Conservation (phyloP, 345 rosid genomes). For the Pistacia vera region DNA sequence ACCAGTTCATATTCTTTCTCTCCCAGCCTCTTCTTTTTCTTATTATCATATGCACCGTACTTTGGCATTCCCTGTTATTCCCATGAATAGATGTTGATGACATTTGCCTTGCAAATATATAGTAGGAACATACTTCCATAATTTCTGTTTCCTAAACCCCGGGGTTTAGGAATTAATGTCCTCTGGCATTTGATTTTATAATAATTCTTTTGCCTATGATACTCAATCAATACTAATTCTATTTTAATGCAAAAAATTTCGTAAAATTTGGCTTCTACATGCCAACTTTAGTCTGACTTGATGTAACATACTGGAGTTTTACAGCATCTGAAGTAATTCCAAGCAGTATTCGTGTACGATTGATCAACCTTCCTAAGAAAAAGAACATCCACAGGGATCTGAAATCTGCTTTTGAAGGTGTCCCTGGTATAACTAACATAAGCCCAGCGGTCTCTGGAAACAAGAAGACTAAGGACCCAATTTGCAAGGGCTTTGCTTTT, state of each 20-base stretch:
- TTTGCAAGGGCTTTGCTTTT: slow-evolving; percentile 79
- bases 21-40: background rate
- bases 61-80: background rate
- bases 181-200: background rate
- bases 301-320: slow-evolving; percentile 15
- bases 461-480: slow-evolving; percentile 85
- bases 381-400: slow-evolving; percentile 88
- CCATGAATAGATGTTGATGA: background rate
- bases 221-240: background rate
- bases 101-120: background rate
- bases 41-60: background rate
- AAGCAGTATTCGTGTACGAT: slow-evolving; percentile 56
- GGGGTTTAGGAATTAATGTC: background rate
- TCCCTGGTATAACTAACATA: slow-evolving; percentile 59
- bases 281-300: slow-evolving; percentile 21
- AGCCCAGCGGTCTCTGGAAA: slow-evolving; percentile 79
- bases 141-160: background rate
- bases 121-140: background rate
- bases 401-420: slow-evolving; percentile 62
- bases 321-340: slow-evolving; percentile 48
- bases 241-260: background rate
- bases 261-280: background rate
- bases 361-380: slow-evolving; percentile 84
- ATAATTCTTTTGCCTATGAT: background rate
- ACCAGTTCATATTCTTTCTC: background rate